A percentile compares a stretch with the other conserved stretches of the same genome.
These are phyloP conservation scores for Phyllosticta paracitricarpa DNA, from an alignment of 2,329 filamentous ascomycete genomes.

Conservation along the genomic window DNA sequence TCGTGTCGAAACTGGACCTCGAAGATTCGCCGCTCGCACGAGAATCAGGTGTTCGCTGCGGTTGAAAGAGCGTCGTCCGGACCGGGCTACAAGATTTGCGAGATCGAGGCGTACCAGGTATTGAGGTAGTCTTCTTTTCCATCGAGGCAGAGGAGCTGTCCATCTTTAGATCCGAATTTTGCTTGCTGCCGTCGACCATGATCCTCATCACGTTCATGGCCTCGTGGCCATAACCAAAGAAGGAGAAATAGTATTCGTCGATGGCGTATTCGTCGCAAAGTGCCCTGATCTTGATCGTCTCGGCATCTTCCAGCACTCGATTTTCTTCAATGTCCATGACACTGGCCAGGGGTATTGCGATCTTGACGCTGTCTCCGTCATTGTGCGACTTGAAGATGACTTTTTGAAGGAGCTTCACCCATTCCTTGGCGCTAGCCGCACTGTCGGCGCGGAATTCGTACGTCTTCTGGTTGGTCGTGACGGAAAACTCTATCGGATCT, in stretches of 20 bases:
- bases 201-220: conserved; percentile 69
- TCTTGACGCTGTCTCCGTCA: conserved; percentile 94
- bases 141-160: conserved; percentile 1
- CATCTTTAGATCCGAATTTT: conserved; percentile 9
- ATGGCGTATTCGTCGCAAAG: conserved; percentile 91
- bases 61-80: conserved; percentile 5
- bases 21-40: conserved; percentile 33
- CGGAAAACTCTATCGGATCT: conserved; percentile 65
- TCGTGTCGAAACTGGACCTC: conserved; percentile 29
- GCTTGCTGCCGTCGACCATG: conserved; percentile 55
- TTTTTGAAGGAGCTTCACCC: conserved; percentile 87
- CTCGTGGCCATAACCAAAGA: conserved; percentile 78
- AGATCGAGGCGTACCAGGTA: conserved; percentile 22
- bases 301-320: conserved; percentile 80
- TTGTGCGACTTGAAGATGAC: conserved; percentile 95
- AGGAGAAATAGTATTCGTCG: conserved; percentile 98
- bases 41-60: conserved; percentile 23
- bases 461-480: conserved; percentile 71
- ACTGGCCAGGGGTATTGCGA: conserved; percentile 79
- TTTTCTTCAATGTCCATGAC: conserved; percentile 89
- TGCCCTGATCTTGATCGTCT: conserved; percentile 87
- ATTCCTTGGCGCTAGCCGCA: conserved; percentile 79
- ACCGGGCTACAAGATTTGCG: neutral
- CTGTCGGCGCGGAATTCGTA: conserved; percentile 89
- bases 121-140: neutral